These are phyloP conservation scores for Leptographium lundbergii DNA, from an alignment of 2,329 filamentous ascomycete species.

Conservation along the genomic window DNA sequence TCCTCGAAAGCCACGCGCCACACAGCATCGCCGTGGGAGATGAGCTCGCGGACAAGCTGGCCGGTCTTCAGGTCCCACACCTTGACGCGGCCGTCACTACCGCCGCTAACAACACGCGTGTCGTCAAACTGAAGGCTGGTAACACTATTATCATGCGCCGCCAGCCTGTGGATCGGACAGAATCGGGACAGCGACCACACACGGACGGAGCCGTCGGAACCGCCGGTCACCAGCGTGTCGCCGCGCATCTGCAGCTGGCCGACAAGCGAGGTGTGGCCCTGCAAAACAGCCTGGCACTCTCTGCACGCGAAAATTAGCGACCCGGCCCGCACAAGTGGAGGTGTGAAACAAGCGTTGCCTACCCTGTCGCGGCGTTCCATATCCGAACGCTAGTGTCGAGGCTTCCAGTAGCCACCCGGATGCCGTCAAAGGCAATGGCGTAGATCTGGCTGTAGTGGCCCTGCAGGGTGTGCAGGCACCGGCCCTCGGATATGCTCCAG, in stretches of 20 bases:
- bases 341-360: constrained; percentile 20
- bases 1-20: constrained; percentile 98
- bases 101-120: constrained; percentile 86
- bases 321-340: not conserved
- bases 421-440: constrained; percentile 92
- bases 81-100: constrained; percentile 94
- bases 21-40: constrained; percentile 82
- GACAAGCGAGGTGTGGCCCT: constrained; percentile 93
- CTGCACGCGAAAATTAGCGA: constrained; percentile 20
- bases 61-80: constrained; percentile 96
- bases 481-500: constrained; percentile 94
- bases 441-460: constrained; percentile 99
- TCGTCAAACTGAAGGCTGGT: constrained; percentile 97
- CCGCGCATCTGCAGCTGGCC: constrained; percentile 93
- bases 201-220: constrained; percentile 87
- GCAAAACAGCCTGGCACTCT: constrained; percentile 78
- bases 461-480: constrained; percentile 77
- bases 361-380: constrained; percentile 87
- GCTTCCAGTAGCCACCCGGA: constrained; percentile 85
- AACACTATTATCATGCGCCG: constrained; percentile 95
- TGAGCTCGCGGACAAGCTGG: constrained; percentile 79
- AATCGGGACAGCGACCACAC: constrained; percentile 92
- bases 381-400: constrained; percentile 94
- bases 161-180: constrained; percentile 83
- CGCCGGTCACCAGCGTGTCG: constrained; percentile 88